Evolutionary conservation across 495 filamentous ascomycete species (phyloP), one percentile per base, ranked within the genome.

Genomic region (Neurospora sp.): DNA sequence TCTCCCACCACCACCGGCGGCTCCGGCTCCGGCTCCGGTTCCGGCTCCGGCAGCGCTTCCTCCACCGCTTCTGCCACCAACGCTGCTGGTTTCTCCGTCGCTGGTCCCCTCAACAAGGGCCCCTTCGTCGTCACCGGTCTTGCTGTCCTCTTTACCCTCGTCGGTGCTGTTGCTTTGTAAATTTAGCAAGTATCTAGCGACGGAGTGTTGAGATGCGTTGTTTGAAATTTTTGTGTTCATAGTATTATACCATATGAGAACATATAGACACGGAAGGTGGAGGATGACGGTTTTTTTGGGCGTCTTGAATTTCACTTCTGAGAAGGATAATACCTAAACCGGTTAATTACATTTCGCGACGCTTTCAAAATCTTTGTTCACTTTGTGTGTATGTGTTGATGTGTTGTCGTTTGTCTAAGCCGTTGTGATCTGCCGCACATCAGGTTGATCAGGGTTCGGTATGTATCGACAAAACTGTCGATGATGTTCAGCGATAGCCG

Each of bases 91-190:
- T 76, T 83, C 40, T 81, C 79, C 79, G 73, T 79, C 84, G 70
- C 84, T 79, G 73, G 81, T 75, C 75, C 85, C 75, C 73, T 89
- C 77, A 83, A 87, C 75, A 83, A 86, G 77, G 82, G 85, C 38
- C 86, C 91, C 66, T 77, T 91, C 46, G 73, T 86, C 54, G 81
- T 91, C 71, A 85, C 88, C 14, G 79, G 87, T 10, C 77, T 89
- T 37, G 89, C 89, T 18, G 76, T 87, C 11, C 44, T 88, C 37
- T 91, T 90, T 71, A 89, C 89, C 35, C 72, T 94, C 20, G 82
- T 92, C 69, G 93, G 93, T 66, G 90, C 90, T 62, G 77, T 89
- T 70, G 79, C 93, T 31, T 77, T 92, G 77, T 92, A 86, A n/a
- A n/a, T n/a, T n/a, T n/a, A n/a, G n/a, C n/a, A n/a, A n/a, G n/a